Evolutionary conservation across 306 rosid genomes (phyloP), one percentile per base, ranked within the genome.

Genomic region (Prinsepia uniflora): DNA sequence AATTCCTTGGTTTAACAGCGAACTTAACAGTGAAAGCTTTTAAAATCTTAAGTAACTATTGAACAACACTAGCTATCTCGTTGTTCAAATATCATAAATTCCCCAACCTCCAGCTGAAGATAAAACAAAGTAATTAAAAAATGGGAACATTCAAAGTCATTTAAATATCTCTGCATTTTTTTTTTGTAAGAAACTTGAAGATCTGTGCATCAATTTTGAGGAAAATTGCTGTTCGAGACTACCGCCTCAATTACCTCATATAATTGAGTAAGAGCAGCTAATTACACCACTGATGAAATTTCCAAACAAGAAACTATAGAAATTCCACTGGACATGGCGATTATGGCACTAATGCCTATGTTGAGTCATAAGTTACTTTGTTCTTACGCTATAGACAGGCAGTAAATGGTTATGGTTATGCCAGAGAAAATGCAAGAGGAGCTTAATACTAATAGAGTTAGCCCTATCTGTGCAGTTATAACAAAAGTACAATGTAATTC

Each of bases 361-460:
- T 6, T 7, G 15, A 67, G 47, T 39, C 7, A 8, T 8, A 18
- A 54, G 47, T 44, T 20, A 12, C 49, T 14, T 8, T 63, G 20
- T 52, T 41, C 11, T 17, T 20, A 46, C 15, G 6, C 49, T 14
- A 40, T 41, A 52, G 60, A 54, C 54, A 48, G 19, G 4, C 17
- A 72, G 63, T 4, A 20, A 14, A 63, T 17, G 41, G 46, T 15
- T 20, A 42, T 30, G 54, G 52, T 45, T 72, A 15, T 59, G 42
- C 43, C 36, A 6, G 44, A 14, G 64, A 7, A 59, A 14, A 34
- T 59, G 18, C 64, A 59, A 59, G 43, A 59, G n/a, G 43, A 56
- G 36, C 14, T 59, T 59, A 34, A 49, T 49, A 49, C 7, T 15
- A 49, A 58, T 58, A 59, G 64, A 59, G 64, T 59, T 13, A 59